phyloP scores from a whole-genome alignment of 169 alveolate species.

The Eimeria maxima region DNA sequence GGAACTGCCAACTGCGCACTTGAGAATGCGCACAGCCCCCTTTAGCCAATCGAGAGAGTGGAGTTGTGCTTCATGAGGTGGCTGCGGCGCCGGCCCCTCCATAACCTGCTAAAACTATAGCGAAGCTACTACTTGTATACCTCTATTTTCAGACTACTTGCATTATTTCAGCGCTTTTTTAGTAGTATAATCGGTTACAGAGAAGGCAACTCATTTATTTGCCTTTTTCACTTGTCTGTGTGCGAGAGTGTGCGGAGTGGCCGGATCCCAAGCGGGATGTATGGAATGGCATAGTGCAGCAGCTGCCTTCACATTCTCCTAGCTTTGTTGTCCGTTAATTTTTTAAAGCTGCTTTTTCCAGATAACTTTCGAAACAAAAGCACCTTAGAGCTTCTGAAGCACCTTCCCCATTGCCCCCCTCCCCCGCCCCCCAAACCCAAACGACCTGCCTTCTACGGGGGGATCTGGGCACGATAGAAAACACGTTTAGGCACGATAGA shows the following conservation, averaged over 20 bases:
- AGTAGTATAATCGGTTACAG: not conserved
- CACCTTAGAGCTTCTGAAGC: not conserved
- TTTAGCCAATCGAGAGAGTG: slow-evolving; percentile 15
- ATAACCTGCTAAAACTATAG: not conserved
- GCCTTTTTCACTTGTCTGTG: slow-evolving; percentile 17
- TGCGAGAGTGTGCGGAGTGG: not conserved
- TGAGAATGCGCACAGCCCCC: slow-evolving; percentile 34
- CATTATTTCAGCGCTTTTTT: not conserved
- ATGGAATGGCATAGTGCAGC: not conserved
- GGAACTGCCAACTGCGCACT: not conserved
- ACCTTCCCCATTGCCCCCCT: not conserved
- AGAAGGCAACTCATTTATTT: not conserved
- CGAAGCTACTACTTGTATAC: not conserved
- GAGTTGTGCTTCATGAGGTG: slow-evolving; percentile 17
- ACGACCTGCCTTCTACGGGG: not conserved
- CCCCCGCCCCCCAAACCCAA: not conserved
- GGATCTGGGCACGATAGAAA: not conserved
- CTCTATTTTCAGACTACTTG: not conserved
- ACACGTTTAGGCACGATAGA: not conserved
- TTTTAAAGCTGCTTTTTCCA: not conserved
- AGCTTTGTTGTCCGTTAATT: not conserved
- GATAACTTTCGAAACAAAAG: not conserved
- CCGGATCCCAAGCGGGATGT: not conserved
- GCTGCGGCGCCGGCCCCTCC: slow-evolving; percentile 44
- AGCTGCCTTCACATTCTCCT: not conserved